These are phyloP conservation scores for Artemisia annua DNA, from an alignment of 129 eudicot species.

Conservation along the genomic window DNA sequence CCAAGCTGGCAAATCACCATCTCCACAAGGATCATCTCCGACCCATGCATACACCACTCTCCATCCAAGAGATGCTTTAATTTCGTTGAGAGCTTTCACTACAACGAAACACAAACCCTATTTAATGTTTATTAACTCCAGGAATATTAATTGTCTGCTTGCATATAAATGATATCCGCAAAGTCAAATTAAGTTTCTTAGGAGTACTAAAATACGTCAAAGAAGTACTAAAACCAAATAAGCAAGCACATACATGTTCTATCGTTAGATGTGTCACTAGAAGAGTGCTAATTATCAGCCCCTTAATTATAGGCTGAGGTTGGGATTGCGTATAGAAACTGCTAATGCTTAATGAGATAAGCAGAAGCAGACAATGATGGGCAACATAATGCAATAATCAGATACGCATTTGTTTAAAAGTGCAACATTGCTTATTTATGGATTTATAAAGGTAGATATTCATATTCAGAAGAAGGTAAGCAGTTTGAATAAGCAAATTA, in stretches of 20 bases:
- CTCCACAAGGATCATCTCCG: slow-evolving; percentile 99
- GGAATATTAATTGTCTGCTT: no score
- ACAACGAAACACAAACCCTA: slow-evolving; percentile 19
- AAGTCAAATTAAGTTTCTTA: neutral
- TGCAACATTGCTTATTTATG: no score
- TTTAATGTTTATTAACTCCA: neutral
- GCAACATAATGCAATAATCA: no score
- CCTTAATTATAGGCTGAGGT: no score
- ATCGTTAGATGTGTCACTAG: neutral
- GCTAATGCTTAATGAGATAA: no score
- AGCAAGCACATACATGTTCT: neutral
- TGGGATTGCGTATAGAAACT: no score
- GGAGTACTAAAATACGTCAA: slow-evolving; percentile 10
- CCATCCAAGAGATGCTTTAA: slow-evolving; percentile 97
- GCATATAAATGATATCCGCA: neutral
- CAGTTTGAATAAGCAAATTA: no score
- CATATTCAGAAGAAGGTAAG: no score
- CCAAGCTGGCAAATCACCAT: slow-evolving; percentile 94
- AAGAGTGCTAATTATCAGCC: no score
- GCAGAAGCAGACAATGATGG: no score
- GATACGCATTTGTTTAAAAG: no score
- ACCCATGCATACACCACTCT: slow-evolving; percentile 99
- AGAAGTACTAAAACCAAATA: neutral
- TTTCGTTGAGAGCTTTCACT: slow-evolving; percentile 92
- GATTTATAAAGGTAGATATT: no score